Base-by-base conservation (phyloP, 768 basidiomycete genomes). In the Collybiopsis confluens region DNA sequence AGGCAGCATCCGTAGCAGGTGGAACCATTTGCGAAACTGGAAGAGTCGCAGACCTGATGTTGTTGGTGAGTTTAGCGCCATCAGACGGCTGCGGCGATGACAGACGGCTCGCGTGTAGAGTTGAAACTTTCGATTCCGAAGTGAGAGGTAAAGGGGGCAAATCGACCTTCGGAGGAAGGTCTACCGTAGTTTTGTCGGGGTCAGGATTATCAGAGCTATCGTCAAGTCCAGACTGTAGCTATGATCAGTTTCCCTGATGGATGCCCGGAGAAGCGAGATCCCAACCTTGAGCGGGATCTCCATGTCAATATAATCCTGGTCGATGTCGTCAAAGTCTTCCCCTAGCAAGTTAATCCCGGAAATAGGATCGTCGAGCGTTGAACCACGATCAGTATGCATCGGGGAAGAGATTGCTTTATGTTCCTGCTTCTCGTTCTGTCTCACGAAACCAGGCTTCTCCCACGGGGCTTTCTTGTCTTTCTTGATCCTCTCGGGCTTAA, bases 381-480 rank as follows among this genome's bases (percentile, higher is more conserved):
- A 48, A 18, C 18, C 35, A 6, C 6, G 15, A 18, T 35, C 13
- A 16, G 35, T 75, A 7, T 67, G 47, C 47, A n/a, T 20, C 20
- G 35, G 13, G 38, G 38, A 40, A 13, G 4, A 35, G 15, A 20
- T n/a, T 21, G 28, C 16, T 7, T 37, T 21, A n/a, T 40, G 46
- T 8, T 42, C 43, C 24, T 56, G 54, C 38, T 44, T 45, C n/a
- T n/a, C n/a, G n/a, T n/a, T n/a, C n/a, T 42, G 56, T 6, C 61
- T 59, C 38, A 56, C 44, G 30, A 65, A 63, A 36, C 58, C 58
- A 28, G 58, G 48, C 28, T 60, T 58, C 45, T 65, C 66, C 67
- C 66, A 68, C 10, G 69, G 65, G 6, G 70, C 70, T 59, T 68
- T 66, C 41, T 52, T 58, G 9, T 61, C 46, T 45, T 67, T 69